A percentile compares a stretch with the other conserved stretches of the same genome.
Evolutionary conservation across 2,329 filamentous ascomycete species (phyloP).

Genomic region (Colletotrichum sublineola): DNA sequence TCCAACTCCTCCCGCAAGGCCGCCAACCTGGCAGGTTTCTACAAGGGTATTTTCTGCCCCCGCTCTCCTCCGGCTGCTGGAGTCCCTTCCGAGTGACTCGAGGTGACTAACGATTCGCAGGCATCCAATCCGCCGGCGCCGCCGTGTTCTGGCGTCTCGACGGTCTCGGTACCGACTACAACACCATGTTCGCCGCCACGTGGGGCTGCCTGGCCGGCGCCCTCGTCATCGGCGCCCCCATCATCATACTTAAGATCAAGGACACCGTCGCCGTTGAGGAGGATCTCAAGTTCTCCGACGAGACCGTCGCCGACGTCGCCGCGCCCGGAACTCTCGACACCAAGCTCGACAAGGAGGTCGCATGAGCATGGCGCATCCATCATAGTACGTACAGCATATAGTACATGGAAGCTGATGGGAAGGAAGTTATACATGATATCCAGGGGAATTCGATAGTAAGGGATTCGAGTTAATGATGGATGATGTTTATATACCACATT

Average conservation of each 20-base stretch:
- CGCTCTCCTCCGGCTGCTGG: neutral
- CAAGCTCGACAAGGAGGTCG: slow-evolving; percentile 28
- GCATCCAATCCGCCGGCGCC: slow-evolving; percentile 86
- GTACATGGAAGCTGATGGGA: no score
- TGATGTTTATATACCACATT: slow-evolving; percentile 13
- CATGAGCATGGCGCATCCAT: neutral
- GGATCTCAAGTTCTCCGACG: slow-evolving; percentile 87
- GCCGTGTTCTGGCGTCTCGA: slow-evolving; percentile 83
- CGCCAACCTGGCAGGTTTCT: slow-evolving; percentile 92
- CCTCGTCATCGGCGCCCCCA: slow-evolving; percentile 81
- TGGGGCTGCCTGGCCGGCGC: slow-evolving; percentile 84
- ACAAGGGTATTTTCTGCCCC: slow-evolving; percentile 67
- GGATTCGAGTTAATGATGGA: slow-evolving; percentile 20
- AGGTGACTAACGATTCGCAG: slow-evolving; percentile 47
- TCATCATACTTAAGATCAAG: slow-evolving; percentile 83
- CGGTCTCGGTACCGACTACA: slow-evolving; percentile 71
- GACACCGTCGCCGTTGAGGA: slow-evolving; percentile 86
- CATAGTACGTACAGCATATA: neutral
- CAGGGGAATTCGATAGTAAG: neutral
- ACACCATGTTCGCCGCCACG: slow-evolving; percentile 76
- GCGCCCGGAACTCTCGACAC: slow-evolving; percentile 44
- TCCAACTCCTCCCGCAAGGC: slow-evolving; percentile 93
- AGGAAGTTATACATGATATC: slow-evolving; percentile 19
- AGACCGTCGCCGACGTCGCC: slow-evolving; percentile 80
- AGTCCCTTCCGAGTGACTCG: neutral